Percentiles rank a stretch among this genome's conserved stretches.
Conservation (phyloP, 305 asterid genomes). For the Euphrasia arctica region DNA sequence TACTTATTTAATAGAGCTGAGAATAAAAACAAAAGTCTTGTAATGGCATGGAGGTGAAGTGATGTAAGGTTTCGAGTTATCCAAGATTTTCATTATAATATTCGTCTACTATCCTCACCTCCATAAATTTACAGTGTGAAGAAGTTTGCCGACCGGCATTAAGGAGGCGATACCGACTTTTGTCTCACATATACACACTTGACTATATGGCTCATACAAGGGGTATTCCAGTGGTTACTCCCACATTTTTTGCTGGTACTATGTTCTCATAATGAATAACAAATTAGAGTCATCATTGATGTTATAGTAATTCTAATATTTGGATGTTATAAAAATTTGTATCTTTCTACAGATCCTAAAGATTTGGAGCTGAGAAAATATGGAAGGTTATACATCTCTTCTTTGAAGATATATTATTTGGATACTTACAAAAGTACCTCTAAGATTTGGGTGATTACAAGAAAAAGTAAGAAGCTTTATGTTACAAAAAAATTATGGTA, state of each 20-base stretch:
- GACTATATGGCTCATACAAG: slow-evolving; percentile 78
- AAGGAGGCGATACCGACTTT: slow-evolving; percentile 82
- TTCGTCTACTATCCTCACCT: slow-evolving; percentile 25
- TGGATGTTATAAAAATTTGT: slow-evolving; percentile 11
- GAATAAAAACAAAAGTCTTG: no score
- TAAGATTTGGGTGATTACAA: no score
- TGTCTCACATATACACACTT: slow-evolving; percentile 87
- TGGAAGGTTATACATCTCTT: slow-evolving; percentile 59
- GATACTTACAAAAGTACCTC: background rate
- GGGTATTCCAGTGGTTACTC: slow-evolving; percentile 86
- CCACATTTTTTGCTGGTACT: slow-evolving; percentile 79
- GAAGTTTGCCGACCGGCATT: slow-evolving; percentile 95
- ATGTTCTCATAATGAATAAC: slow-evolving; percentile 18
- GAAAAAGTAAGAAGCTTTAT: no score
- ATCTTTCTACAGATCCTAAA: slow-evolving; percentile 63
- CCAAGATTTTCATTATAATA: slow-evolving; percentile 9
- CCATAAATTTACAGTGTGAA: slow-evolving; percentile 28
- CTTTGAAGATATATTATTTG: slow-evolving; percentile 6
- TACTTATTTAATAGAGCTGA: no score
- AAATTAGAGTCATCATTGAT: background rate
- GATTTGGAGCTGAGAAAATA: slow-evolving; percentile 69
- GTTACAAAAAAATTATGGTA: background rate
- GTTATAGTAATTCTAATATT: slow-evolving; percentile 18
- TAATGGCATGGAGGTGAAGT: slow-evolving; percentile 1
- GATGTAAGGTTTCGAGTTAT: background rate